Conservation (phyloP, 108 stramenopile species). For the Discostella stelligeroides region DNA sequence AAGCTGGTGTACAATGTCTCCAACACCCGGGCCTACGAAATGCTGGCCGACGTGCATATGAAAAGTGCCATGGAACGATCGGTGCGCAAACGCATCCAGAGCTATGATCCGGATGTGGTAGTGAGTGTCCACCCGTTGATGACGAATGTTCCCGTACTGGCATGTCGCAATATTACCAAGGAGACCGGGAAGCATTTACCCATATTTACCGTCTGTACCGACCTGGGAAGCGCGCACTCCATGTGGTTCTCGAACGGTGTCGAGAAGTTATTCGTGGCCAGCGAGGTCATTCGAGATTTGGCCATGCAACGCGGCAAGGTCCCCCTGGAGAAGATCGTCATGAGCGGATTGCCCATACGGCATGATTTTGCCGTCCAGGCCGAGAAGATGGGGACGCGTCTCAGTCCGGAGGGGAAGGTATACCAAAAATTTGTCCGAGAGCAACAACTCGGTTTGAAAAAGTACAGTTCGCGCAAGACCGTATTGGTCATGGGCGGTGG, state of each 20-base stretch:
- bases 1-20: constrained; percentile 77
- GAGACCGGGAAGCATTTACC: constrained; percentile 82
- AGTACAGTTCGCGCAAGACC: constrained; percentile 39
- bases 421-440: constrained; percentile 60
- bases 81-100: constrained; percentile 69
- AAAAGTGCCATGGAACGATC: constrained; percentile 78
- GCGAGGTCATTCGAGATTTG: constrained; percentile 66
- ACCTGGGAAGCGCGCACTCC: constrained; percentile 91
- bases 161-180: constrained; percentile 75
- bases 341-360: constrained; percentile 93
- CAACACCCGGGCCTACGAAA: constrained; percentile 74
- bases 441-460: constrained; percentile 46
- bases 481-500: constrained; percentile 90
- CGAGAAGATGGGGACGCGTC: constrained; percentile 70
- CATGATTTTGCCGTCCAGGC: constrained; percentile 85
- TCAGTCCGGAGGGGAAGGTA: constrained; percentile 54
- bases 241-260: constrained; percentile 93
- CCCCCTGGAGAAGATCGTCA: constrained; percentile 79
- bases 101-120: constrained; percentile 87
- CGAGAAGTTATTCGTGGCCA: constrained; percentile 93
- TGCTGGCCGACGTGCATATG: constrained; percentile 76
- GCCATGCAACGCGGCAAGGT: constrained; percentile 84
- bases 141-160: constrained; percentile 90
- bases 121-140: constrained; percentile 96
- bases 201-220: constrained; percentile 97